Base-by-base conservation (phyloP, 768 basidiomycete species). In the Suillus decipiens region DNA sequence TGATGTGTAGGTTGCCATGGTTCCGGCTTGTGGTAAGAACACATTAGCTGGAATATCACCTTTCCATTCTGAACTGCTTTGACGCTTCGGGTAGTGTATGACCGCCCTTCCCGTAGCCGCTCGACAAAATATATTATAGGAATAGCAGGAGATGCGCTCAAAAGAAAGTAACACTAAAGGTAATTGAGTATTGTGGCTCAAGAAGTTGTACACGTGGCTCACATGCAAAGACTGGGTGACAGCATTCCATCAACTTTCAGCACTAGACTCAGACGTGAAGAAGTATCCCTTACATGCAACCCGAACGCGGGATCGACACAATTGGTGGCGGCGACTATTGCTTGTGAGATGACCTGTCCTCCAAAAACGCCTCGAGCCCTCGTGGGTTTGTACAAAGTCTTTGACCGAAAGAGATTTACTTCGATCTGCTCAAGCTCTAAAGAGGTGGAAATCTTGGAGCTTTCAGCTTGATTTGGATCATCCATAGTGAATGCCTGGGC, bases 291-390 rank as follows among this genome's bases (percentile, higher is more conserved):
- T 70, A 93, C 92, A 77, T 95, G 90, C 36, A 93, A 75, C 31
- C 82, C 83, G 73, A 83, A 92, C 17, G 76, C 80, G 12, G 86
- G 79, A 50, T 86, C 78, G 0, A 95, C 90, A 59, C 87, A 86
- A 64, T 87, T 88, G 15, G 90, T 92, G 1, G 93, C 93, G 2
- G 90, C 84, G 14, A 92, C 89, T 34, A 95, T 77, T 5, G 92
- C 93, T 70, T 95, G 93, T 42, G 90, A 92, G 67, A 95, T 93
- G 62, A 95, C 93, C 75, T 94, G 92, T 78, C 93, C 93, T 64
- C 93, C 93, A 69, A 92, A 95, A 15, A 92, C 92, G 17, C 92
- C 92, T 55, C 93, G 81, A 17, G 84, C 82, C 19, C 80, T 76
- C 9, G 73, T 66, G 0, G 90, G 92, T n/a, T 85, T 54, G 79